Evolutionary conservation across 2,329 filamentous ascomycete genomes (phyloP).

Genomic region (Pseudogymnoascus sp.): DNA sequence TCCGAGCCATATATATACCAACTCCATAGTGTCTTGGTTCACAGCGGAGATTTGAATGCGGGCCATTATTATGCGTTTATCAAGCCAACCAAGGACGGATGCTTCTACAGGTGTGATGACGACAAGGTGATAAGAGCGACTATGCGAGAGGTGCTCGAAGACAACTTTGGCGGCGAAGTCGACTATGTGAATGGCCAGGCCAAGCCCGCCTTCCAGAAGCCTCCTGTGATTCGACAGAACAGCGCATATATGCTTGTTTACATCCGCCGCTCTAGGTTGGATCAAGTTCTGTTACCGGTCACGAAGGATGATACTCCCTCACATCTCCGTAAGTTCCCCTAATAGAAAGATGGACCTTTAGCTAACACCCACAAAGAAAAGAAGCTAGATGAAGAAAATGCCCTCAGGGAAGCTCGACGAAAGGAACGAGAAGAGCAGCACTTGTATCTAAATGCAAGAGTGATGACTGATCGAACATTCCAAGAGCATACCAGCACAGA

Average conservation of each 20-base stretch:
- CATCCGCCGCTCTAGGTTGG: conserved; percentile 78
- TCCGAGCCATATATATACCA: conserved; percentile 89
- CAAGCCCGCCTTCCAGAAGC: conserved; percentile 39
- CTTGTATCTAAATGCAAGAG: conserved; percentile 77
- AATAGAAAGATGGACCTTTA: conserved; percentile 13
- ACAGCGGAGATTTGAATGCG: conserved; percentile 93
- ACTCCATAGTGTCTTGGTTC: conserved; percentile 88
- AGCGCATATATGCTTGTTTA: conserved; percentile 99
- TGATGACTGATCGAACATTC: conserved; percentile 78
- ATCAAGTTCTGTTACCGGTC: conserved; percentile 71
- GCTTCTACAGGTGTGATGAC: conserved; percentile 96
- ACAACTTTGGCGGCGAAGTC: conserved; percentile 93
- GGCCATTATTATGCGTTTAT: conserved; percentile 98
- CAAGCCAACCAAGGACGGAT: conserved; percentile 85
- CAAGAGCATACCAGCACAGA: conserved; percentile 76
- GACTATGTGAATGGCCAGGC: conserved; percentile 35
- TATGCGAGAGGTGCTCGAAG: conserved; percentile 82
- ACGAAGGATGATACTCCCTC: conserved; percentile 70
- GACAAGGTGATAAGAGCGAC: conserved; percentile 95
- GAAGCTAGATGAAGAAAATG: conserved; percentile 75
- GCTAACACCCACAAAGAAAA: conserved; percentile 44
- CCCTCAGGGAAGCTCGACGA: conserved; percentile 63
- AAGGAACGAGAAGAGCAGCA: conserved; percentile 94
- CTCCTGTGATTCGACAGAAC: conserved; percentile 55
- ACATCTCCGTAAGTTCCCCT: conserved; percentile 60